Base-by-base conservation (phyloP, 441 rosid genomes). In the Bocquillonia castaneifolia region DNA sequence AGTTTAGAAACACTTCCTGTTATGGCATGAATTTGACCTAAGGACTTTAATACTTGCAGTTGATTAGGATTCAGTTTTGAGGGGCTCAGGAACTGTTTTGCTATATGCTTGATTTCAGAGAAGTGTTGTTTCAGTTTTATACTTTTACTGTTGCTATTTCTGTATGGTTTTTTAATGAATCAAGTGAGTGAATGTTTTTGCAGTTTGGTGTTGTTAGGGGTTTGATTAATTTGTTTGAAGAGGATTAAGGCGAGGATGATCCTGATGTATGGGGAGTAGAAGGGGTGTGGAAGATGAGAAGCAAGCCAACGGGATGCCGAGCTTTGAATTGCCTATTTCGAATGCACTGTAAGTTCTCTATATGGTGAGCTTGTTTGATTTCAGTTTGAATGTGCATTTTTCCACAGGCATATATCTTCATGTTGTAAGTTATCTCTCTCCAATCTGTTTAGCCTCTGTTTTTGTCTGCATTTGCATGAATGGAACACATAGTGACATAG, bases 251-350 rank as follows among this genome's bases (percentile, higher is more conserved):
- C 59, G 67, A 57, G 25, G 68, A 66, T 55, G 69, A 70, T 68
- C 51, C 57, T 74, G 79, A 66, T 72, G 74, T 36, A 59, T 73
- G 78, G 71, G 70, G 14, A 55, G 76, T 74, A 73, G 77, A 63
- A 64, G 54, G 63, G 69, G 63, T 59, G 72, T 44, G 48, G 76
- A 77, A 79, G 76, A 81, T 81, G 83, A 74, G 74, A 74, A 77
- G 70, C 58, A 72, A 68, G 44, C 74, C 59, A 72, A 69, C 70
- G 77, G 68, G 76, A 80, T 85, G 90, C 87, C 73, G 59, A 75
- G 83, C 76, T 77, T 80, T 79, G 82, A 75, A 26, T 53, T 72
- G 60, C 70, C 77, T 31, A 63, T 76, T 72, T 77, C 76, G 54
- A 68, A 63, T 67, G n/a, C 73, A 71, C 23, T 64, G 84, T 82